These are phyloP conservation scores for Cutaneotrichosporon sp. DNA, from an alignment of 1,284 basidiomycete species.

Conservation along the genomic window DNA sequence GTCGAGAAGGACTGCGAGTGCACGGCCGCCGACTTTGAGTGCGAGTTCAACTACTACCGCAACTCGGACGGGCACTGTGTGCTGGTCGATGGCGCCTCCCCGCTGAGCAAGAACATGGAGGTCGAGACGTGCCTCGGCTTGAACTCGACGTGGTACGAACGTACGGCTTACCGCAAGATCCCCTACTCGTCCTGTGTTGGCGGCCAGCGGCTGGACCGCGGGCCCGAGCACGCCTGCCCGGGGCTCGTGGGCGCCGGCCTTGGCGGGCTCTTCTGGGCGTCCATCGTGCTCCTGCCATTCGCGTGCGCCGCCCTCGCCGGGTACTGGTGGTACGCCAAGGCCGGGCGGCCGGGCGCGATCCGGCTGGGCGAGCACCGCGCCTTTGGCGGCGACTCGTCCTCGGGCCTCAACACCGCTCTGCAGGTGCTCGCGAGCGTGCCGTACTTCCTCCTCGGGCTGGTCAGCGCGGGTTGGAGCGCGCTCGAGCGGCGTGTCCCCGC, in stretches of 20 bases:
- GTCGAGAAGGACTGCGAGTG: conserved; percentile 76
- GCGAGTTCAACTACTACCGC: conserved; percentile 86
- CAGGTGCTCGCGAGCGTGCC: conserved; percentile 78
- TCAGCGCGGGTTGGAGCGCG: conserved; percentile 61
- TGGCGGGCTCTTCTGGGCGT: conserved; percentile 77
- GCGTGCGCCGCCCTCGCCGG: conserved; percentile 70
- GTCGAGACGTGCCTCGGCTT: conserved; percentile 61
- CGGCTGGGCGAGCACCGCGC: conserved; percentile 64
- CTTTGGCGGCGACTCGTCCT: conserved; percentile 52
- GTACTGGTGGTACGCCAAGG: conserved; percentile 74
- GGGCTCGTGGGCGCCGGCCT: conserved; percentile 64
- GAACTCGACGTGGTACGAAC: conserved; percentile 83
- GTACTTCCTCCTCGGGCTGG: conserved; percentile 78
- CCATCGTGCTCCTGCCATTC: conserved; percentile 69
- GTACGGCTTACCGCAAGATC: conserved; percentile 85
- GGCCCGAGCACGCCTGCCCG: conserved; percentile 71
- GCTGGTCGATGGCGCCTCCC: conserved; percentile 65
- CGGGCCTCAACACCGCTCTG: conserved; percentile 52
- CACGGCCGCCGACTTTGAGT: conserved; percentile 78
- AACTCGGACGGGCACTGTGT: conserved; percentile 71
- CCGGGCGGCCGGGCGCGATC: conserved; percentile 62
- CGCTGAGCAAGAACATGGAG: conserved; percentile 58
- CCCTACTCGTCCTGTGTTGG: conserved; percentile 80
- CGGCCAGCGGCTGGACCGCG: conserved; percentile 71
- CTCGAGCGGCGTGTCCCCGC: conserved; percentile 59